These are phyloP conservation scores for Vigna reflexopilosa DNA, from an alignment of 306 rosid species.

Conservation along the genomic window DNA sequence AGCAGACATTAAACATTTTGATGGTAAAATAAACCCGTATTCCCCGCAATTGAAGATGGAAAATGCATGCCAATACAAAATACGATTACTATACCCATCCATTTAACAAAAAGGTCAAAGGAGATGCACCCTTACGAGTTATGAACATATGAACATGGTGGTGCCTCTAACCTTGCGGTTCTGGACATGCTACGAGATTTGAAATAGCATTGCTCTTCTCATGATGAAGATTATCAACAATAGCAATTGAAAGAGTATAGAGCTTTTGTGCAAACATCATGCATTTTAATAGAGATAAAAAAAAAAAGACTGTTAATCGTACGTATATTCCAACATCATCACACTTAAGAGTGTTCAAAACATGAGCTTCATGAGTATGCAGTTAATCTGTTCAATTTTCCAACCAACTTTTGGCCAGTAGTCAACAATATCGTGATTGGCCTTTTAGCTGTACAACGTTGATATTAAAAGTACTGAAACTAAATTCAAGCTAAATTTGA, in stretches of 20 bases:
- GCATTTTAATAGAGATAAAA: constrained; percentile 28
- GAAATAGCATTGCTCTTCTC: background rate
- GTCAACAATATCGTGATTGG: constrained; percentile 38
- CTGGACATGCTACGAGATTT: constrained; percentile 2
- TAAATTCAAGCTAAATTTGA: constrained; percentile 30
- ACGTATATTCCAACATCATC: constrained; percentile 13
- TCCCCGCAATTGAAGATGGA: background rate
- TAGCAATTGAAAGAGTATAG: background rate
- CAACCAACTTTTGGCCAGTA: constrained; percentile 30
- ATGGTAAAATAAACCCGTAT: background rate
- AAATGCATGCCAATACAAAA: background rate
- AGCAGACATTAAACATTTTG: background rate
- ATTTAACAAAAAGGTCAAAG: too few species aligned
- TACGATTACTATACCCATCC: background rate
- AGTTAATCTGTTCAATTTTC: constrained; percentile 35
- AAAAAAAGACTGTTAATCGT: background rate
- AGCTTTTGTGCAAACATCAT: background rate
- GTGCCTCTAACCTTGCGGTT: constrained; percentile 16
- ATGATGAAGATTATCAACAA: background rate
- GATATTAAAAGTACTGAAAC: constrained; percentile 43
- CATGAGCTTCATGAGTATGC: constrained; percentile 36
- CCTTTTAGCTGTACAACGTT: constrained; percentile 54
- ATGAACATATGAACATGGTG: constrained; percentile 19
- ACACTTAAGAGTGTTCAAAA: constrained; percentile 13
- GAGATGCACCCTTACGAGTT: background rate